Base-by-base conservation (phyloP, 2,329 filamentous ascomycete genomes). In the Neodidymelliopsis sp. region DNA sequence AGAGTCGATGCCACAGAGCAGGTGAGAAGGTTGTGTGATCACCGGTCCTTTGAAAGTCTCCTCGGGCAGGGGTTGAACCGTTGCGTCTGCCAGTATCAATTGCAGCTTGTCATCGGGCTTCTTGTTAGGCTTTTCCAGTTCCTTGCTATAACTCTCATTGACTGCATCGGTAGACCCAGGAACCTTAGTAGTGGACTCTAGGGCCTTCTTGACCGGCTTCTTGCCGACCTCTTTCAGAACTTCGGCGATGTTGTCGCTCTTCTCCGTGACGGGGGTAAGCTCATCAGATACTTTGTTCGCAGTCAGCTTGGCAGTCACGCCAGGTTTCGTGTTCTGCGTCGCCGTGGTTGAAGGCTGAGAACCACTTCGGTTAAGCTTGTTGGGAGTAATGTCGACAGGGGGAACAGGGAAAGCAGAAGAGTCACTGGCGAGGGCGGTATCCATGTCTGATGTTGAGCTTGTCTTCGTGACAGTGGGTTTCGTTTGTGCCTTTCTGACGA, bases 401-500 rank as follows among this genome's bases (percentile, higher is more conserved):
- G 18, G 12, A n/a, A 36, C 22, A 6, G 12, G n/a, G 7, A 4
- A 7, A 4, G 11, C 22, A 1, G 8, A 4, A n/a, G 31, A 5
- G 23, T 45, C 10, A 4, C 29, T 20, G 4, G 29, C 12, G 19
- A 10, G 22, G 11, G 6, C 8, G 30, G 30, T 11, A 6, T 19
- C 20, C 36, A 24, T 41, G 7, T 36, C 30, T 15, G 37, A 22
- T 12, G 31, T 18, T 27, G 33, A 23, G 20, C 2, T 6, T n/a
- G 31, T n/a, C 15, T 27, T 30, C 6, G 22, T n/a, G 15, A 24
- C 16, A 18, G 27, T 24, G 3, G 25, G 6, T 23, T 44, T 43
- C 24, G 13, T 35, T 3, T 19, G 13, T 22, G 31, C 10, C 41
- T 53, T 57, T 11, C 19, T 49, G 13, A 46, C 12, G 11, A 41